Conservation (phyloP, 177 flowering plant species). For the Telopea speciosissima region DNA sequence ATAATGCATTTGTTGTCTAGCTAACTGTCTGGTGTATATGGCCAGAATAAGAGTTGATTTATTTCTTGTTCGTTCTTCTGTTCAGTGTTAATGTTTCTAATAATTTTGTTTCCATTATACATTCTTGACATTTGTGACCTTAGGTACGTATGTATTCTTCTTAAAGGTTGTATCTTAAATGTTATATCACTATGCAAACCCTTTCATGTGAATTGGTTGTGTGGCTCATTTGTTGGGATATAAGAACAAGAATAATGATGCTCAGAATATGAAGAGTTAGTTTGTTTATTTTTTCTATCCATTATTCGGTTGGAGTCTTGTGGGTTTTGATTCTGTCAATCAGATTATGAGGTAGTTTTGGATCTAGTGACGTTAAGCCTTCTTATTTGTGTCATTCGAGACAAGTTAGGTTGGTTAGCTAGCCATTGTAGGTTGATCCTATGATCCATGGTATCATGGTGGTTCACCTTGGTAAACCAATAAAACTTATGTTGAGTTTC, state of each 20-base stretch:
- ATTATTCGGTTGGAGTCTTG: background rate
- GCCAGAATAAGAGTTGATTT: background rate
- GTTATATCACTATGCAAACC: background rate
- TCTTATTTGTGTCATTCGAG: background rate
- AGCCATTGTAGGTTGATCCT: no score
- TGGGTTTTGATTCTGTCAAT: no score
- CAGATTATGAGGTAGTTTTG: background rate
- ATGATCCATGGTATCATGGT: no score
- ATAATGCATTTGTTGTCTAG: slow-evolving; percentile 10
- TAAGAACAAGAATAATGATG: slow-evolving; percentile 1
- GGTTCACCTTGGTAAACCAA: no score
- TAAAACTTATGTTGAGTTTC: no score
- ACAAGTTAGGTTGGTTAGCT: background rate
- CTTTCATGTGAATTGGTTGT: background rate
- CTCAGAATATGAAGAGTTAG: background rate
- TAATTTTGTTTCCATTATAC: background rate
- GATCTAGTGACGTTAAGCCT: background rate
- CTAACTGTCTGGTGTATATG: background rate
- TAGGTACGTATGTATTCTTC: background rate
- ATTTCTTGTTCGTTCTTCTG: background rate
- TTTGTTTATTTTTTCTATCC: no score
- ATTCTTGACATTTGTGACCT: background rate
- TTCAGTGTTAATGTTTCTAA: background rate
- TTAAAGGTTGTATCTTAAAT: no score
- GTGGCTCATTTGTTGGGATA: slow-evolving; percentile 1